Percentiles rank a stretch among this genome's conserved stretches.
Evolutionary conservation across 345 rosid species (phyloP).

Genomic region (Gossypium turneri): DNA sequence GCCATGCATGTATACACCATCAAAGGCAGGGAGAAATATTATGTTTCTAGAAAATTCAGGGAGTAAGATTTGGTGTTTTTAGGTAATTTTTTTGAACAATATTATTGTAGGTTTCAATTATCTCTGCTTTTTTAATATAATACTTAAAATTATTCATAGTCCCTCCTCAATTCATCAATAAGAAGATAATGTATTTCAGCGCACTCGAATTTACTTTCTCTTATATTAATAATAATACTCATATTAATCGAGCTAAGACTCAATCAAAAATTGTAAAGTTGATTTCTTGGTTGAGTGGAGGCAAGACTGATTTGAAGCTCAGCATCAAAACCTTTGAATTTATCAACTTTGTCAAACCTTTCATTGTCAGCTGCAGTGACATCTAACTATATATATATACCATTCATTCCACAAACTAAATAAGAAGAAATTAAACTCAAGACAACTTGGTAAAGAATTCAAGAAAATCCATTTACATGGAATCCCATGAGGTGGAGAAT

Average conservation of each 20-base stretch:
- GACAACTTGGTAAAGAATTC: neutral
- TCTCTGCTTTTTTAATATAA: too few relatives aligned
- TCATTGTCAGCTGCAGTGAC: slow-evolving; percentile 60
- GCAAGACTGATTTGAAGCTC: slow-evolving; percentile 82
- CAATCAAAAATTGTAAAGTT: slow-evolving; percentile 45
- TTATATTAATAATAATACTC: too few relatives aligned
- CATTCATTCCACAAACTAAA: neutral
- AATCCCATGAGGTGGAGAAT: neutral
- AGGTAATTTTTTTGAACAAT: too few relatives aligned
- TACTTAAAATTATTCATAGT: rapidly evolving
- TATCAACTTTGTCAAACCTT: slow-evolving; percentile 63
- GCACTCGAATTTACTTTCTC: too few relatives aligned
- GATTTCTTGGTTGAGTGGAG: slow-evolving; percentile 91
- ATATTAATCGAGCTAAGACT: too few relatives aligned
- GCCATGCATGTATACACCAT: neutral
- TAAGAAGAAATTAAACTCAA: neutral
- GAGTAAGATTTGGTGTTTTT: too few relatives aligned
- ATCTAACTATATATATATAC: slow-evolving; percentile 13
- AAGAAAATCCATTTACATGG: neutral
- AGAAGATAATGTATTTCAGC: too few relatives aligned
- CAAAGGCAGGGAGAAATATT: neutral
- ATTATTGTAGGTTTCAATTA: too few relatives aligned
- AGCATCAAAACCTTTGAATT: slow-evolving; percentile 72
- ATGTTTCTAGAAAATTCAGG: neutral
- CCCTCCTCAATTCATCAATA: rapidly evolving